Base-by-base conservation (phyloP, 352 stramenopile genomes). In the Phytophthora megakarya region DNA sequence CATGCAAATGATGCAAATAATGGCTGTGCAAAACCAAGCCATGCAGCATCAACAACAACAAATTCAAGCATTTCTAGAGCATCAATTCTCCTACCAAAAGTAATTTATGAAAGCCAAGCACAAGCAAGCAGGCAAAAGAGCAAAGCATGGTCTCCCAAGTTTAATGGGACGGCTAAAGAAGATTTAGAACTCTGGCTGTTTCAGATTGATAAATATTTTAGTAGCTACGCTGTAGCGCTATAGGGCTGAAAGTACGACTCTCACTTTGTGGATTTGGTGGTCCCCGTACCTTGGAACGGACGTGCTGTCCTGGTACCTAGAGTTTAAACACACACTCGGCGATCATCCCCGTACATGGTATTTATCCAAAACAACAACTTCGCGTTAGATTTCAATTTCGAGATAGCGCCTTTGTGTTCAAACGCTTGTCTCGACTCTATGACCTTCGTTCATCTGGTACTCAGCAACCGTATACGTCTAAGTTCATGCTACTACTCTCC, bases 161-260 rank as follows among this genome's bases (percentile, higher is more conserved):
- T 66, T 19, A 59, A 54, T 32, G 39, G 39, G 16, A 54, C 39
- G 19, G 38, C 58, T 25, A 44, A 50, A 3, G 46, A 66, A 12
- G 39, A 66, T n/a, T 16, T 66, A 6, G 47, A 66, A 28, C 38
- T 60, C 5, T 60, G 58, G 58, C 22, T 54, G 3, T 66, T 66
- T 21, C 46, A 65, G 30, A 53, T 54, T 9, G 58, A 66, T 7
- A 48, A 66, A 22, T 48, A 60, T 30, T 66, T 66, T 19, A 66
- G 48, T 19, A 53, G 44, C 22, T 60, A 54, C 28, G 25, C 56
- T 8, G 16, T n/a, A n/a, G n/a, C n/a, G n/a, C n/a, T n/a, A n/a
- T n/a, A n/a, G n/a, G n/a, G n/a, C 39, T 13, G 47, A 60, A 32
- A 32, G 55, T 18, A 46, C 3, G 55, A 49, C 25, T 35, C 55